A percentile compares a stretch with the other conserved stretches of the same genome.
These are phyloP conservation scores for Colletotrichum liaoningense DNA, from an alignment of 2,329 filamentous ascomycete genomes.

Conservation along the genomic window DNA sequence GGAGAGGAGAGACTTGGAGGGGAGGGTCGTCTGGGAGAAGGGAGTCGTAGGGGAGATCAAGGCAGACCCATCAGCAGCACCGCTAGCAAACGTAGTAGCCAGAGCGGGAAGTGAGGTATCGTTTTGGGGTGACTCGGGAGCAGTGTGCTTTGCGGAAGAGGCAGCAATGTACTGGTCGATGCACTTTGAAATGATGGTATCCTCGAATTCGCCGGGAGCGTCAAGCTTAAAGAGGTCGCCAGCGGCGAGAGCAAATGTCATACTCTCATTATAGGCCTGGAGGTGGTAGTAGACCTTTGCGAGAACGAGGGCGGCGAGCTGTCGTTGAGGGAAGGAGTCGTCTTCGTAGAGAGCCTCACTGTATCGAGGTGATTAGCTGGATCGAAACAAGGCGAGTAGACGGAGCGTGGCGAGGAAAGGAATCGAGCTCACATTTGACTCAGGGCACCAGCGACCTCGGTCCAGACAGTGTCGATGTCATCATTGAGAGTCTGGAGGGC, in stretches of 20 bases:
- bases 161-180: conserved; percentile 96
- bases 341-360: conserved; percentile 99
- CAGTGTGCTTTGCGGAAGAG: conserved; percentile 62
- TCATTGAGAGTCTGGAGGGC: conserved; percentile 95
- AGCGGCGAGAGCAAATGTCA: conserved; percentile 95
- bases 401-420: neutral
- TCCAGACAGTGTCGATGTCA: conserved; percentile 97
- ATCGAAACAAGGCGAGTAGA: conserved; percentile 26
- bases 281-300: conserved; percentile 99
- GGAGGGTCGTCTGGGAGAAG: conserved; percentile 92
- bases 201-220: conserved; percentile 92
- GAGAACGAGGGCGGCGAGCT: conserved; percentile 92
- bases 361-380: conserved; percentile 29
- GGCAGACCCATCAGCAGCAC: conserved; percentile 74
- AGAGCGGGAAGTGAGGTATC: conserved; percentile 72
- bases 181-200: conserved; percentile 98
- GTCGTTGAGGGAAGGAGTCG: conserved; percentile 91
- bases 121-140: conserved; percentile 54
- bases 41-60: conserved; percentile 91
- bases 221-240: conserved; percentile 96
- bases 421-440: conserved; percentile 81
- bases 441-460: conserved; percentile 91
- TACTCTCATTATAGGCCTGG: conserved; percentile 98
- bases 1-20: conserved; percentile 95
- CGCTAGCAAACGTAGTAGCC: conserved; percentile 81